Percentiles rank a stretch among this genome's conserved stretches.
Conservation (phyloP, 2,329 filamentous ascomycete genomes). For the Aspergillus latus region DNA sequence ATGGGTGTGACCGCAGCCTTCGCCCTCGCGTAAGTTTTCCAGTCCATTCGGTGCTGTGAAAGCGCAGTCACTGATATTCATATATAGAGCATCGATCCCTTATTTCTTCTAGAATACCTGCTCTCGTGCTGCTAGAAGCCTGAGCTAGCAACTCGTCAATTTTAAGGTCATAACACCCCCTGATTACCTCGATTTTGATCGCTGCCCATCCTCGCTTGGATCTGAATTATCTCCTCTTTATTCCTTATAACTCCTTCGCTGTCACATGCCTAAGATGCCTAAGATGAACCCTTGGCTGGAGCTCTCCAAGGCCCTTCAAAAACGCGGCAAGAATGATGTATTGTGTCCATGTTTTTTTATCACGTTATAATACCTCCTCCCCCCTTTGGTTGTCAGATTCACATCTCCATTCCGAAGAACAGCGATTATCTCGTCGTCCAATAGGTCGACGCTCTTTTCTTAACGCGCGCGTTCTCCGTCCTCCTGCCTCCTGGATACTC, state of each 20-base stretch:
- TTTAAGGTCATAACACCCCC: not conserved
- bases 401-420: constrained; percentile 12
- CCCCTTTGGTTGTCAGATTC: constrained; percentile 19
- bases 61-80: constrained; percentile 21
- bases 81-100: constrained; percentile 45
- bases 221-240: constrained; percentile 7
- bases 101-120: constrained; percentile 44
- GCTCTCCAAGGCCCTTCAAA: constrained; percentile 8
- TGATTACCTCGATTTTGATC: constrained; percentile 1
- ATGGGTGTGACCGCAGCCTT: constrained; percentile 84
- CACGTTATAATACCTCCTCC: constrained; percentile 19
- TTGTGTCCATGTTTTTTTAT: constrained; percentile 20
- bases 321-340: constrained; percentile 24
- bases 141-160: not conserved
- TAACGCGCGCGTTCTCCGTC: constrained; percentile 18
- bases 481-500: constrained; percentile 20
- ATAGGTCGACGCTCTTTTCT: constrained; percentile 22
- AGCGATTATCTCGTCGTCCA: constrained; percentile 18
- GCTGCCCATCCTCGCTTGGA: constrained; percentile 4
- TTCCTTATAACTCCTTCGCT: constrained; percentile 6
- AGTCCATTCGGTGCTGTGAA: not conserved
- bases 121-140: not conserved
- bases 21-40: constrained; percentile 76
- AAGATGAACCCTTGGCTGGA: constrained; percentile 12
- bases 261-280: constrained; percentile 1